These are phyloP conservation scores for Phytopythium vexans DNA, from an alignment of 352 stramenopile genomes.

Conservation along the genomic window DNA sequence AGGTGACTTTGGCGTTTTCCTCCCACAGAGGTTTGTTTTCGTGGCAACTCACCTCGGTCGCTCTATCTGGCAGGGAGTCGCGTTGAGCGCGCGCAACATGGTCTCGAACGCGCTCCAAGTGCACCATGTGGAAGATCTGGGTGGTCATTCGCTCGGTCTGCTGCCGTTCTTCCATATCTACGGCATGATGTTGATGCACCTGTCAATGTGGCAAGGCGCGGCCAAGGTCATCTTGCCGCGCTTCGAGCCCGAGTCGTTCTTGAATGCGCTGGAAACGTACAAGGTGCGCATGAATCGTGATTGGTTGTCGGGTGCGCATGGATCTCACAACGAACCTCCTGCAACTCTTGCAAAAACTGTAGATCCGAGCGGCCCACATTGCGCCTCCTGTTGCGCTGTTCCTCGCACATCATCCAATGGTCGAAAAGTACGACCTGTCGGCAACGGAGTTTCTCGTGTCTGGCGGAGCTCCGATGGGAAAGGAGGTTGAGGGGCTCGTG, in stretches of 20 bases:
- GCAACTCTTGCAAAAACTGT: not conserved
- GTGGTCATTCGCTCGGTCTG: constrained; percentile 44
- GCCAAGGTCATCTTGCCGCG: constrained; percentile 84
- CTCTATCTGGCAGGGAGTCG: constrained; percentile 23
- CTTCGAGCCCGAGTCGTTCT: constrained; percentile 90
- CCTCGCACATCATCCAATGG: constrained; percentile 85
- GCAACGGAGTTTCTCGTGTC: constrained; percentile 73
- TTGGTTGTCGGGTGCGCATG: not conserved
- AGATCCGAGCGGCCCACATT: constrained; percentile 53
- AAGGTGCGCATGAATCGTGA: constrained; percentile 21
- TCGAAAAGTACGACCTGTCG: constrained; percentile 91
- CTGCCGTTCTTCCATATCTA: constrained; percentile 97
- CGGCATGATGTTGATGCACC: constrained; percentile 80
- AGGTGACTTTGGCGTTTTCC: constrained; percentile 16
- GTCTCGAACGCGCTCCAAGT: constrained; percentile 88
- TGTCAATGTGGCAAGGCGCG: constrained; percentile 73
- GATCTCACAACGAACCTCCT: not conserved
- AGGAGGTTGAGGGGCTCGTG: constrained; percentile 73
- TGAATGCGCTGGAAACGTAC: constrained; percentile 69
- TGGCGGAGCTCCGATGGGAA: constrained; percentile 85
- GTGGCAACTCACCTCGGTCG: not conserved
- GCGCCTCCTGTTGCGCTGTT: constrained; percentile 86
- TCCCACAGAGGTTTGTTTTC: not conserved
- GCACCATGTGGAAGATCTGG: constrained; percentile 59
- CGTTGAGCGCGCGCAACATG: constrained; percentile 87